Evolutionary conservation across 371 early-diverging fungal species (phyloP).

Genomic region (Actinomortierella wolfii): DNA sequence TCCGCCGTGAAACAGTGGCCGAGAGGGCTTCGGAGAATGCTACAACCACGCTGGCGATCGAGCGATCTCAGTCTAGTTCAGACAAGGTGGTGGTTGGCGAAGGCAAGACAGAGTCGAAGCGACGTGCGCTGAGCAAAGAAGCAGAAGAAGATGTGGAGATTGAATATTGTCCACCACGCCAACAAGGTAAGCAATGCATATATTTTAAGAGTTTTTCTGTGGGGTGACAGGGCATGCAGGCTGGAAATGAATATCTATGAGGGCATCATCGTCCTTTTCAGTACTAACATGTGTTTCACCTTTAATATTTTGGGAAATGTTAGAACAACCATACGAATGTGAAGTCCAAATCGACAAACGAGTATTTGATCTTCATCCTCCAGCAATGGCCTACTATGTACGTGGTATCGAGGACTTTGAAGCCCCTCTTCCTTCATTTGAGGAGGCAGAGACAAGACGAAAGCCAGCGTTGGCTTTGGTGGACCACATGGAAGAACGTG

Average conservation of each 20-base stretch:
- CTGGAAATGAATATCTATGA: not conserved
- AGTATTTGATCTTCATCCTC: slow-evolving; percentile 15
- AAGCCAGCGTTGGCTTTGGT: not conserved
- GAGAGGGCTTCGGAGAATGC: slow-evolving; percentile 4
- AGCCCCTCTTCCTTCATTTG: slow-evolving; percentile 9
- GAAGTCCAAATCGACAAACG: slow-evolving; percentile 20
- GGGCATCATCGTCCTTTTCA: not conserved
- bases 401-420: slow-evolving; percentile 10
- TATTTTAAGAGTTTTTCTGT: too few relatives aligned
- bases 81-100: slow-evolving; percentile 33
- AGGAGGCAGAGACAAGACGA: slow-evolving; percentile 10
- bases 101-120: slow-evolving; percentile 25
- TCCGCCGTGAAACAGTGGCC: not conserved
- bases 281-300: not conserved
- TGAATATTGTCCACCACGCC: slow-evolving; percentile 36
- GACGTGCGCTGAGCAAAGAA: slow-evolving; percentile 29
- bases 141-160: slow-evolving; percentile 32
- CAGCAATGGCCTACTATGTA: slow-evolving; percentile 17
- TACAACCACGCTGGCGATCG: slow-evolving; percentile 30
- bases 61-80: slow-evolving; percentile 21
- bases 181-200: slow-evolving; percentile 36
- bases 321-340: slow-evolving; percentile 39
- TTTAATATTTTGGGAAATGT: not conserved
- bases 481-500: not conserved
- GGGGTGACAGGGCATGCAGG: not conserved